Base-by-base conservation (phyloP, 495 filamentous ascomycete genomes). In the Hypoxylon perforatum region DNA sequence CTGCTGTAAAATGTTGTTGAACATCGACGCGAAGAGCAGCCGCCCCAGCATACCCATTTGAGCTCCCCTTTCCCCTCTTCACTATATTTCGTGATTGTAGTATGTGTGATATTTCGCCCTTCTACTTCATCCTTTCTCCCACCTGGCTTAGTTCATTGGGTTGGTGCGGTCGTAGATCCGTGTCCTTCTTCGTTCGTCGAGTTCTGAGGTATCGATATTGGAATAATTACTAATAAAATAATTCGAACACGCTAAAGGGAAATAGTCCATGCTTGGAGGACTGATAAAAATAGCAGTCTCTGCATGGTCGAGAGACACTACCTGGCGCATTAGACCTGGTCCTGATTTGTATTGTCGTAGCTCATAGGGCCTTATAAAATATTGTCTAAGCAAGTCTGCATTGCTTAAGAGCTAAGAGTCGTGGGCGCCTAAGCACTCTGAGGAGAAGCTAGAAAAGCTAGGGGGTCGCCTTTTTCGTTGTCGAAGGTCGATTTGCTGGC, bases 361-460 rank as follows among this genome's bases (percentile, higher is more conserved):
- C 25, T 8, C 25, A 28, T 3, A 28, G 25, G 25, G 8, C 25
- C 25, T 28, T 28, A 8, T 28, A 8, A 28, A 28, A 3, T 28
- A 28, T 28, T 8, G 25, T 28, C 25, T 28, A 28, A 28, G 3
- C 25, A 28, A 28, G 25, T 28, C 30, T 5, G 1, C 30, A 33
- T 33, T 33, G 30, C 7, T 33, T 10, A 10, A 33, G 7, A 33
- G 11, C 30, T 10, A 10, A 33, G 7, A 33, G 11, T 10, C 30
- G n/a, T 44, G 22, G 25, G 15, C 9, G 21, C 14, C 30, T 77
- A 82, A n/a, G 79, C 78, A 57, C 79, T 82, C 70, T 80, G 75
- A 15, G 78, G 79, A 53, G 59, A 53, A 18, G 68, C 9, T 9
- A 70, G 1, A 19, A 64, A 48, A 8, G 46, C 18, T 5, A 77